A percentile compares a stretch with the other conserved stretches of the same genome.
Evolutionary conservation across 768 basidiomycete species (phyloP).

Genomic region (Gloeopeniophorella convolvens): DNA sequence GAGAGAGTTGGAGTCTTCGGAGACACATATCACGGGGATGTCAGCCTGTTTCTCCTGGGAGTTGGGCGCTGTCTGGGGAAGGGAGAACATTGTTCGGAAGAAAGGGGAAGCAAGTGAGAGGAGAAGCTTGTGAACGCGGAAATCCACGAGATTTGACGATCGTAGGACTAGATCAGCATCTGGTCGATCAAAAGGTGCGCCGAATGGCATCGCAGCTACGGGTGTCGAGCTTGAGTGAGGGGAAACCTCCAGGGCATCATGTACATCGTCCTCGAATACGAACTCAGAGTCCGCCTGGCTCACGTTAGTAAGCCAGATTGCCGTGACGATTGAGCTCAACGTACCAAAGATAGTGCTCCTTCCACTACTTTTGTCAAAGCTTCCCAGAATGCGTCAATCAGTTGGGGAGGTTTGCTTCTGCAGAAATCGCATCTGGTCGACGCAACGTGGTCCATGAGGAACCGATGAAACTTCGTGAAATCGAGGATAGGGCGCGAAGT

Average conservation of each 20-base stretch:
- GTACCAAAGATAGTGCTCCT: neutral
- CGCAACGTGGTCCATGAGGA: neutral
- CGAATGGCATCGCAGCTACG: neutral
- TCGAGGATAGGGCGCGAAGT: neutral
- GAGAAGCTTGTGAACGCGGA: slow-evolving; percentile 29
- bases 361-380: neutral
- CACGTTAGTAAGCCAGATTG: neutral
- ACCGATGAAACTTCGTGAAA: neutral
- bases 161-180: slow-evolving; percentile 2
- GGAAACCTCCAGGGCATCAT: no score
- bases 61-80: slow-evolving; percentile 24
- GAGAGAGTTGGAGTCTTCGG: slow-evolving; percentile 18
- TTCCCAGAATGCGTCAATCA: slow-evolving; percentile 1
- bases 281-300: no score
- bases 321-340: neutral
- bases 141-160: slow-evolving; percentile 3
- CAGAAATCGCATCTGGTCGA: neutral
- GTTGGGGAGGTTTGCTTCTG: neutral
- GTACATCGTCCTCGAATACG: no score
- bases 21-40: slow-evolving; percentile 10
- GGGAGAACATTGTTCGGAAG: slow-evolving; percentile 30
- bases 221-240: neutral
- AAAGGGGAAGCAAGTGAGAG: slow-evolving; percentile 31
- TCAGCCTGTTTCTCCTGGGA: neutral
- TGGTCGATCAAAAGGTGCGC: neutral